Base-by-base conservation (phyloP, 2,329 filamentous ascomycete species). In the Sporothrix sp. region DNA sequence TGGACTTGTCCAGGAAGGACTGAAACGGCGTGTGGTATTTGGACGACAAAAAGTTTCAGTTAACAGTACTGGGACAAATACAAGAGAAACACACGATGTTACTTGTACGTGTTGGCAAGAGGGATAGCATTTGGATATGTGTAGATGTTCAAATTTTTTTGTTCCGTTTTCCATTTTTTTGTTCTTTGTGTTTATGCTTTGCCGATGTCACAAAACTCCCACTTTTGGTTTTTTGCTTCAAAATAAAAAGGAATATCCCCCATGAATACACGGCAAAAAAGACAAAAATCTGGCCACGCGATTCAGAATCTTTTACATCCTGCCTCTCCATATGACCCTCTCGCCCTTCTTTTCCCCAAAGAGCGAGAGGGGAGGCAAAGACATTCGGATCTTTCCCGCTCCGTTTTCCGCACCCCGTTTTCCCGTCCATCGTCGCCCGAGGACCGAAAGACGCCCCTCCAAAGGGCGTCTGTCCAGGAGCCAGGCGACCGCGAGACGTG, bases 231-330 rank as follows among this genome's bases (percentile, higher is more conserved):
- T 51, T 48, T 48, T 32, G 33, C 33, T 25, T 37, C 10, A 38
- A 49, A 44, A 37, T 32, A 49, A 51, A 36, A 45, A 49, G 33
- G 25, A 67, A 67, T 63, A 67, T 66, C 63, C 66, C 66, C 64
- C 63, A 67, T 64, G 67, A 65, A 57, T 60, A 59, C 57, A 53
- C 32, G 40, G 46, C 40, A 53, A 42, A 49, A 36, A 48, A 44
- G 25, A 48, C 16, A 38, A 33, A 33, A 27, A 46, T 21, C 14
- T 52, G 50, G 43, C 50, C 44, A 52, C 37, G 18, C 36, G 13
- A 30, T 10, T 33, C 16, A 43, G 32, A 50, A 36, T n/a, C n/a
- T 28, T 21, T 28, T 11, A 14, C 7, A 21, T 18, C 28, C 28
- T 18, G 16, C 4, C n/a, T 21, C 35, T 30, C 8, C 27, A 28